Evolutionary conservation across 2,329 filamentous ascomycete species (phyloP), one percentile per base, ranked within the genome.

Genomic region (Teratosphaeria gauchensis): DNA sequence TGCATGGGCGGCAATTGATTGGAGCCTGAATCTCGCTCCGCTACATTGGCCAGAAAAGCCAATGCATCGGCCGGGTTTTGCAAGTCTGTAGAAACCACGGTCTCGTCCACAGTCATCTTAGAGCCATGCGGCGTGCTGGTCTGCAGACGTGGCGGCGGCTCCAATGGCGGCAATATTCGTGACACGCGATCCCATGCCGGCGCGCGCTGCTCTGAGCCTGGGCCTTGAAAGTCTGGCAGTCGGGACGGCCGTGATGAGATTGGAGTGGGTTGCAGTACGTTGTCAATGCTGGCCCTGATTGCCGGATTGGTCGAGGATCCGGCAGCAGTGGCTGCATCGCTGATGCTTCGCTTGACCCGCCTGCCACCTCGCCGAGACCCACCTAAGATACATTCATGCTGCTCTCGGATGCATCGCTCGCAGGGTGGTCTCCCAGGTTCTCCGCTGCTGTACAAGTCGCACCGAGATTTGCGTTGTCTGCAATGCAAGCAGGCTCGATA

Each of bases 41-140:
- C 69, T 14, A 71, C 69, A 57, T 71, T 60, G 21, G 68, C 69
- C 6, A 71, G 63, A 54, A 71, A 71, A 21, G 70, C 69, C 31
- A 71, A 59, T 33, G 69, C 69, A 62, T 71, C 69, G 12, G 68
- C 68, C 28, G 69, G 69, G 57, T 71, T 71, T 59, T 70, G 68
- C 38, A 71, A 56, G 57, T 71, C 69, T 7, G 68, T 67, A 8
- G 68, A 66, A 12, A 65, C 68, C 31, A 71, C 66, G 30, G 61
- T 65, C 32, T 70, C 68, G 56, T 71, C 68, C 19, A 71, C 69
- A 11, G 66, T 67, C 64, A 68, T 65, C 60, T 68, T 67, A 6
- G 66, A 58, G 28, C 56, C 64, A 32, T 57, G 19, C 21, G 65
- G 63, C 32, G 64, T 66, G 19, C 57, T 57, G 35, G 62, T 55